Conservation (phyloP, 371 early-diverging fungal species). For the Mortierella sp. region DNA sequence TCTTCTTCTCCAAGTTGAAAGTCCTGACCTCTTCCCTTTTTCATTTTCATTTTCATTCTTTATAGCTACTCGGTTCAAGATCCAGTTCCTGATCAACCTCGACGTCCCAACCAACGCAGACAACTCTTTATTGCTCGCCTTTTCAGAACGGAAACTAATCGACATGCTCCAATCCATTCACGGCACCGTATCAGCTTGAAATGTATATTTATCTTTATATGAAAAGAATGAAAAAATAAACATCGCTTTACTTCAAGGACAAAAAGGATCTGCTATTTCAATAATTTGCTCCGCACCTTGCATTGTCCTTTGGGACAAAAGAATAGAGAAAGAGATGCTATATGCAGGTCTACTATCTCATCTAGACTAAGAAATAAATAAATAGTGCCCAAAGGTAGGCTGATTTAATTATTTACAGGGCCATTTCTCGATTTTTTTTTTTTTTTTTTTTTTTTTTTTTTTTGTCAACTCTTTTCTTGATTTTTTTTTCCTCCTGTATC, state of each 20-base stretch:
- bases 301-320: too few species aligned
- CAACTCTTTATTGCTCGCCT: constrained; percentile 34
- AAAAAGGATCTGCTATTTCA: too few species aligned
- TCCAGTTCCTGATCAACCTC: constrained; percentile 38
- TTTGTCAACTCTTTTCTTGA: too few species aligned
- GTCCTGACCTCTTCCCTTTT: not conserved
- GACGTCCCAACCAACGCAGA: constrained; percentile 31
- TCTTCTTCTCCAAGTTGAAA: not conserved
- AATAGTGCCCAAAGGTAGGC: too few species aligned
- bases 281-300: too few species aligned
- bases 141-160: constrained; percentile 29
- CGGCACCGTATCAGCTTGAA: not conserved
- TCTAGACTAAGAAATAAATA: too few species aligned
- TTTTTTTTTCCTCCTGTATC: too few species aligned
- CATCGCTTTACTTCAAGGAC: too few species aligned
- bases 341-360: too few species aligned
- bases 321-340: too few species aligned
- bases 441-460: not conserved
- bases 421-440: not conserved
- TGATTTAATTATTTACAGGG: too few species aligned
- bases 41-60: not conserved
- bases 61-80: constrained; percentile 34
- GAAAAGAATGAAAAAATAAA: too few species aligned
- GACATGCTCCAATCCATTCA: constrained; percentile 22
- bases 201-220: not conserved